These are phyloP conservation scores for Musa schizocarpa DNA, from an alignment of 176 grass and related monocot genomes.

Conservation along the genomic window DNA sequence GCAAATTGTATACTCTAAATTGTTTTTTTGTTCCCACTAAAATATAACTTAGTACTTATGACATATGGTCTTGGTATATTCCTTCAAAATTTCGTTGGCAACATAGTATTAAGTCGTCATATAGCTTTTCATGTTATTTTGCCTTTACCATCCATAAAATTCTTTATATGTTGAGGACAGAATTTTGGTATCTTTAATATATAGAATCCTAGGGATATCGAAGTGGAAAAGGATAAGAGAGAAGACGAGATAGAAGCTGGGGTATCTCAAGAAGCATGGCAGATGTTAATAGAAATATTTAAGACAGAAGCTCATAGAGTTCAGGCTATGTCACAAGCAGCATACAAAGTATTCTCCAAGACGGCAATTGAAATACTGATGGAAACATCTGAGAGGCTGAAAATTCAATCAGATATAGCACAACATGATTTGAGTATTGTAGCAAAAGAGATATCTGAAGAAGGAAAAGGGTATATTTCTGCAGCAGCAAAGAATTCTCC, in stretches of 20 bases:
- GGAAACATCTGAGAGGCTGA: slow-evolving; percentile 54
- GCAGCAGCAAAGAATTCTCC: slow-evolving; percentile 67
- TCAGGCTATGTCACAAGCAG: slow-evolving; percentile 33
- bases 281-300: slow-evolving; percentile 49
- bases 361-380: slow-evolving; percentile 49
- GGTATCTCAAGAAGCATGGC: slow-evolving; percentile 57
- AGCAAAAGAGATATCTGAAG: slow-evolving; percentile 47
- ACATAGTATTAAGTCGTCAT: too few relatives aligned
- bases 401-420: slow-evolving; percentile 70
- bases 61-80: too few relatives aligned
- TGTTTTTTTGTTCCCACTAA: too few relatives aligned
- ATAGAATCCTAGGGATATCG: too few relatives aligned
- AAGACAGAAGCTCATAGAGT: slow-evolving; percentile 56
- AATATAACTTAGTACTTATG: too few relatives aligned
- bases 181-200: too few relatives aligned
- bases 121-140: too few relatives aligned
- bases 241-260: neutral
- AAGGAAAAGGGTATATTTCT: slow-evolving; percentile 67
- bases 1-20: too few relatives aligned
- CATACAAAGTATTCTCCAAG: slow-evolving; percentile 66
- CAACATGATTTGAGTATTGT: slow-evolving; percentile 60
- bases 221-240: slow-evolving; percentile 5
- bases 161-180: too few relatives aligned
- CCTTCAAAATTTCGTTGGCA: too few relatives aligned
- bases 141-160: too few relatives aligned